Percentiles rank a stretch among this genome's conserved stretches.
Conservation (phyloP, 1,284 basidiomycete species). For the Sporisorium sorghi region DNA sequence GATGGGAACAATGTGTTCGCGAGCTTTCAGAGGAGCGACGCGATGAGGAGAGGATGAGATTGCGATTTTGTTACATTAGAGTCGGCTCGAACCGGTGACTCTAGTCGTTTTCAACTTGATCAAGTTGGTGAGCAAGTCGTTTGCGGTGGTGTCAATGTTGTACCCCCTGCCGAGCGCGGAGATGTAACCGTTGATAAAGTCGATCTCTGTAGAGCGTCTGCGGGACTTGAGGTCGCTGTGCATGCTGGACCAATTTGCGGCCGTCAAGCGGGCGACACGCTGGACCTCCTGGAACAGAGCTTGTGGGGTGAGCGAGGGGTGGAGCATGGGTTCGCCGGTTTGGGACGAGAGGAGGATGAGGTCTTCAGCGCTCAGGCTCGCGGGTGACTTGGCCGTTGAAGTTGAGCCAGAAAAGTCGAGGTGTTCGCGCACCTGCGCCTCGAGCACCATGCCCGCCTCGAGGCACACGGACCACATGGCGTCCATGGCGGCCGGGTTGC, state of each 20-base stretch:
- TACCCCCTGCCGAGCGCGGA: conserved; percentile 76
- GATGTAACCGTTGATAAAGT: conserved; percentile 89
- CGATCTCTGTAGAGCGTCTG: conserved; percentile 67
- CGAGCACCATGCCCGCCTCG: conserved; percentile 57
- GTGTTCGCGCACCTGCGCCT: conserved; percentile 56
- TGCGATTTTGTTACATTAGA: conserved; percentile 14
- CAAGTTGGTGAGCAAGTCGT: conserved; percentile 76
- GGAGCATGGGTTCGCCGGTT: conserved; percentile 52
- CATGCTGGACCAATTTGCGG: conserved; percentile 64
- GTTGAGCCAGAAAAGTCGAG: conserved; percentile 16
- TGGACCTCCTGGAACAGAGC: conserved; percentile 59
- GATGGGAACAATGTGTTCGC: background rate
- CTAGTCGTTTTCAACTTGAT: conserved; percentile 72
- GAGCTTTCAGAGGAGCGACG: background rate
- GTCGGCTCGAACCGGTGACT: conserved; percentile 32
- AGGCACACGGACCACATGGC: conserved; percentile 59
- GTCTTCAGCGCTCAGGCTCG: conserved; percentile 20
- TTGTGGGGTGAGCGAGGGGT: conserved; percentile 51
- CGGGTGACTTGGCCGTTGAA: background rate
- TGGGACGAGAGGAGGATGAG: conserved; percentile 28
- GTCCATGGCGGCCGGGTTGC: conserved; percentile 56
- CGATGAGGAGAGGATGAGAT: background rate
- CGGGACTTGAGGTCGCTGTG: conserved; percentile 54
- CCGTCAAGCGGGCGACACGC: conserved; percentile 49
- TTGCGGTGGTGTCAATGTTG: conserved; percentile 76